These are phyloP conservation scores for Tetratostichococcus sp. DNA, from an alignment of 139 green algal species.

Conservation along the genomic window DNA sequence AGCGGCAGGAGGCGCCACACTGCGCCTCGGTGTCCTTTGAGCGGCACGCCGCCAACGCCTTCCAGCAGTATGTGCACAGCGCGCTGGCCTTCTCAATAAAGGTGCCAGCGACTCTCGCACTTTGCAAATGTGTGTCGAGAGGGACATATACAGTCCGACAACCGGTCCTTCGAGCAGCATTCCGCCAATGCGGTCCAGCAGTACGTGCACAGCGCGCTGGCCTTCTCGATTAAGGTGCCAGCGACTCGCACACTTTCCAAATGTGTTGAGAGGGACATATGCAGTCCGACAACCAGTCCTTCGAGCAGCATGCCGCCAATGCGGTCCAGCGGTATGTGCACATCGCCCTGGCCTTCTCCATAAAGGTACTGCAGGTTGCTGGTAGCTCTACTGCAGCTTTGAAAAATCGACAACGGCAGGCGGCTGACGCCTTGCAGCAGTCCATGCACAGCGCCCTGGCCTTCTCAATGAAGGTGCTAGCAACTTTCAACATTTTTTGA, in stretches of 20 bases:
- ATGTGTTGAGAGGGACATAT: no score
- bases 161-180: conserved; percentile 86
- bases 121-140: not conserved
- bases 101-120: not conserved
- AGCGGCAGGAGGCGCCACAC: conserved; percentile 87
- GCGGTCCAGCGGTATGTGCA: conserved; percentile 84
- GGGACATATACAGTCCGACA: no score
- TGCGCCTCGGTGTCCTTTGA: conserved; percentile 85
- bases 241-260: not conserved
- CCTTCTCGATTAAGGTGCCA: conserved; percentile 80
- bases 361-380: no score
- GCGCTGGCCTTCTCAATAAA: conserved; percentile 91
- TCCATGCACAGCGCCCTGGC: conserved; percentile 75
- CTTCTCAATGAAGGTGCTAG: conserved; percentile 81
- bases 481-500: no score
- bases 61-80: conserved; percentile 79
- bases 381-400: no score
- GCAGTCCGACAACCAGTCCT: no score
- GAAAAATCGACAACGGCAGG: no score
- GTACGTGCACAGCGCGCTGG: conserved; percentile 74
- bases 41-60: conserved; percentile 81
- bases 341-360: conserved; percentile 81
- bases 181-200: conserved; percentile 89
- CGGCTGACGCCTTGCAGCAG: conserved; percentile 79
- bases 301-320: conserved; percentile 89